These are phyloP conservation scores for Cardamine chenopodiifolia DNA, from an alignment of 345 rosid species.

Conservation along the genomic window DNA sequence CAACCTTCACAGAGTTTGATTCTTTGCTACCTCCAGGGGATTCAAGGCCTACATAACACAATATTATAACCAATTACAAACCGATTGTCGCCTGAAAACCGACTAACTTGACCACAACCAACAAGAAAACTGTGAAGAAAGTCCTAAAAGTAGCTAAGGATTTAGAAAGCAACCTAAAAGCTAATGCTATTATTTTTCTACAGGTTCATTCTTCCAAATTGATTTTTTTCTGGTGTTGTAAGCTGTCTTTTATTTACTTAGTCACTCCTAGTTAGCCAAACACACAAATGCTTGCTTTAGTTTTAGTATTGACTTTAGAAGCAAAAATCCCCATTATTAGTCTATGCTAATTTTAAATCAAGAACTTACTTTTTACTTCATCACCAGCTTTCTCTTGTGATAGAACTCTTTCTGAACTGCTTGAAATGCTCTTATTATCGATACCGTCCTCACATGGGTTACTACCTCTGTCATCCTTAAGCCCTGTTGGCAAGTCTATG, in stretches of 20 bases:
- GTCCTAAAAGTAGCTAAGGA: constrained; percentile 5
- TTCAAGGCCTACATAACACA: constrained; percentile 55
- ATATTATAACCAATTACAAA: constrained; percentile 22
- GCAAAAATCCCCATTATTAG: constrained; percentile 12
- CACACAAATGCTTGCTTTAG: constrained; percentile 4
- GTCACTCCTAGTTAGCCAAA: neutral
- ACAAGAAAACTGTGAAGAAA: neutral
- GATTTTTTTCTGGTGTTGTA: constrained; percentile 6
- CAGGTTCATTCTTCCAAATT: constrained; percentile 8
- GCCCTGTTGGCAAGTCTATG: constrained; percentile 39
- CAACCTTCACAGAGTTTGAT: constrained; percentile 61
- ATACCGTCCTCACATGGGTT: constrained; percentile 49
- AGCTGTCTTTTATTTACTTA: constrained; percentile 4
- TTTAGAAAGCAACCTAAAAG: constrained; percentile 10
- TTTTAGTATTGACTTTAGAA: neutral
- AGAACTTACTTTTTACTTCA: constrained; percentile 60
- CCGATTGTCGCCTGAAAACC: constrained; percentile 10
- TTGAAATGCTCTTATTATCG: constrained; percentile 44
- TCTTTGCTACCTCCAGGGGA: constrained; percentile 45
- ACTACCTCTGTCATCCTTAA: constrained; percentile 48
- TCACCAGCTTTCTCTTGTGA: constrained; percentile 49
- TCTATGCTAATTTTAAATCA: neutral
- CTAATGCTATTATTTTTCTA: neutral
- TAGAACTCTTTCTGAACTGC: constrained; percentile 47
- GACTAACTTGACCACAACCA: constrained; percentile 4